phyloP scores from a whole-genome alignment of 2,329 filamentous ascomycete species.

The Cercospora nicotianae region DNA sequence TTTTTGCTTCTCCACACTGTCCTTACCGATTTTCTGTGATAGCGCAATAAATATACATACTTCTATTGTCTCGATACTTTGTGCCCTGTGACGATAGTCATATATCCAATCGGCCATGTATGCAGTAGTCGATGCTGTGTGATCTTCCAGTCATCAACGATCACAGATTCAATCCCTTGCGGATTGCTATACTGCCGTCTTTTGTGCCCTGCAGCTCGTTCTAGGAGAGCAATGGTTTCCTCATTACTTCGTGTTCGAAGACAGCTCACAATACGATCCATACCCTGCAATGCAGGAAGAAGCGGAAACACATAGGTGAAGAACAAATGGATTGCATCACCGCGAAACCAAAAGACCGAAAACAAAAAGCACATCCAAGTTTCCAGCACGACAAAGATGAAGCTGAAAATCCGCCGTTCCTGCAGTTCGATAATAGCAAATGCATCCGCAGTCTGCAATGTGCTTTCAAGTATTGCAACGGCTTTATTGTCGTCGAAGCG shows the following conservation, averaged over 20 bases:
- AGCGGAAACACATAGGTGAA: slow-evolving; percentile 68
- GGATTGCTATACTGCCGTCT: slow-evolving; percentile 44
- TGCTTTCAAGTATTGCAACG: slow-evolving; percentile 61
- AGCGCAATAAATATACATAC: not conserved
- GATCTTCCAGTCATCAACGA: slow-evolving; percentile 45
- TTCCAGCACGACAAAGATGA: slow-evolving; percentile 39
- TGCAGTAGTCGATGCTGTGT: slow-evolving; percentile 44
- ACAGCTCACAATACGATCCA: slow-evolving; percentile 68
- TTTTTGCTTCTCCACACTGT: not conserved
- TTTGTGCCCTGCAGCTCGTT: slow-evolving; percentile 27
- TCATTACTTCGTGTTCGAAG: slow-evolving; percentile 65
- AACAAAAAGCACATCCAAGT: slow-evolving; percentile 54
- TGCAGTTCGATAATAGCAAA: slow-evolving; percentile 77
- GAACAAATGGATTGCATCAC: slow-evolving; percentile 57
- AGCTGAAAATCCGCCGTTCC: slow-evolving; percentile 50
- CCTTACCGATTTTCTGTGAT: slow-evolving; percentile 7
- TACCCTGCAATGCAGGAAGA: slow-evolving; percentile 65
- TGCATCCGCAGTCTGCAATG: slow-evolving; percentile 63
- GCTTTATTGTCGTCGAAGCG: slow-evolving; percentile 70
- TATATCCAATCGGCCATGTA: slow-evolving; percentile 51
- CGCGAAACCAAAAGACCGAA: slow-evolving; percentile 55
- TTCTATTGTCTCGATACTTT: not conserved
- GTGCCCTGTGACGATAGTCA: slow-evolving; percentile 43
- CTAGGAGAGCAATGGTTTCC: slow-evolving; percentile 63
- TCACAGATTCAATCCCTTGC: slow-evolving; percentile 6